Percentiles rank a stretch among this genome's conserved stretches.
These are phyloP conservation scores for Logfia minima DNA, from an alignment of 129 eudicot species.

Conservation along the genomic window DNA sequence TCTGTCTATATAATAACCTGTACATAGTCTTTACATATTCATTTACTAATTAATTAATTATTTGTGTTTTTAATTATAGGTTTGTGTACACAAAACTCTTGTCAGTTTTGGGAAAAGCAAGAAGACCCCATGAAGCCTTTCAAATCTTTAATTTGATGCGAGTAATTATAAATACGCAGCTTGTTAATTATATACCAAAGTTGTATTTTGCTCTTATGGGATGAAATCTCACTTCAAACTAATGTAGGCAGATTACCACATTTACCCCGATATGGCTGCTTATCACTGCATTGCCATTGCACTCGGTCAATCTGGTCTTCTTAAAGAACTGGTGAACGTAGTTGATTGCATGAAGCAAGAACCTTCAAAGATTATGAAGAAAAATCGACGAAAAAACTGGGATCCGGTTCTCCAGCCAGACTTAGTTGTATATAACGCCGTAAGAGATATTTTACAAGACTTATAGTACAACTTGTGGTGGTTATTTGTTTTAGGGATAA, in stretches of 20 bases:
- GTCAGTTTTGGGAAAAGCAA: slow-evolving; percentile 78
- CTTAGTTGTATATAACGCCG: slow-evolving; percentile 77
- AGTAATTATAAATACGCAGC: slow-evolving; percentile 44
- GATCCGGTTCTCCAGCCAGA: slow-evolving; percentile 83
- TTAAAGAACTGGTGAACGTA: slow-evolving; percentile 70
- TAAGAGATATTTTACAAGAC: slow-evolving; percentile 39
- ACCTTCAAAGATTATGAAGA: slow-evolving; percentile 57
- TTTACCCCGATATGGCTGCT: slow-evolving; percentile 99
- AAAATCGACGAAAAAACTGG: slow-evolving; percentile 67
- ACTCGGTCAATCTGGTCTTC: slow-evolving; percentile 89
- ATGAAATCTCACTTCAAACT: slow-evolving; percentile 26
- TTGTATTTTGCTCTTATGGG: neutral
- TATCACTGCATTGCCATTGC: slow-evolving; percentile 84
- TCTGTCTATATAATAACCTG: neutral
- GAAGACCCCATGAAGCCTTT: slow-evolving; percentile 81
- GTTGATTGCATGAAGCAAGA: slow-evolving; percentile 76
- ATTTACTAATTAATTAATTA: neutral
- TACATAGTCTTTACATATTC: neutral
- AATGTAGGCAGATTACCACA: slow-evolving; percentile 71
- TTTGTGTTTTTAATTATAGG: slow-evolving; percentile 37
- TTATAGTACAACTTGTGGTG: neutral
- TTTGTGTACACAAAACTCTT: slow-evolving; percentile 91
- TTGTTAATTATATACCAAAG: slow-evolving; percentile 1
- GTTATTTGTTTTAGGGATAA: neutral
- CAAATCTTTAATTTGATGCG: slow-evolving; percentile 73